Base-by-base conservation (phyloP, 148 eudicot species). In the Camellia lanceoleosa region DNA sequence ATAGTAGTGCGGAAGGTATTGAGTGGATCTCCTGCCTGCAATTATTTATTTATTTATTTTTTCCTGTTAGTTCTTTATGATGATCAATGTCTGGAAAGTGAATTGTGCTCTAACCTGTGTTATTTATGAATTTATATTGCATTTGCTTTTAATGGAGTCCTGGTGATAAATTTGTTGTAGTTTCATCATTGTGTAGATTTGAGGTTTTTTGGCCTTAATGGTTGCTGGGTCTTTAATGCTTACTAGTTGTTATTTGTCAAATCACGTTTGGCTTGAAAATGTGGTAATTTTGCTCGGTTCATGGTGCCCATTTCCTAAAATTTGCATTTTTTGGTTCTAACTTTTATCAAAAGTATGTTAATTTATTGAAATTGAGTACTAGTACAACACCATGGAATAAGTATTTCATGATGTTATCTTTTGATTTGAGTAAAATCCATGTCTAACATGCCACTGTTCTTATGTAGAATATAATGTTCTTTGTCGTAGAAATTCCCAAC, bases 341-440 rank as follows among this genome's bases (percentile, higher is more conserved):
- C 3, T 41, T 73, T 49, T 49, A 49, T 73, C 10, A 18, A 30
- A 58, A 74, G n/a, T 73, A 55, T 6, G 47, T 56, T 38, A 30
- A 15, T 38, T n/a, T 58, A 56, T 41, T 3, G 1, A 18, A 38
- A n/a, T 18, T 56, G 14, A 38, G 65, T 74, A 30, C 12, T 74
- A 15, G 14, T 41, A 15, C 65, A 9, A 41, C 62, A 9, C 49
- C 38, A 41, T 0, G 7, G 38, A 30, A 13, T 69, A 46, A 73
- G 76, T 7, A 30, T 38, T 73, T 73, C 47, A 12, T 47, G 16
- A 71, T 71, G 20, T 49, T n/a, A 71, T 49, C 70, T 46, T 67
- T 42, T 42, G 18, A 14, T n/a, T 18, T 41, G 5, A 38, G 41
- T 68, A 46, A 69, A 68, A 46, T 47, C 30, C 23, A 19, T 18